Evolutionary conservation across 371 early-diverging fungal species (phyloP), one percentile per base, ranked within the genome.

Genomic region (Mucor racemosus): DNA sequence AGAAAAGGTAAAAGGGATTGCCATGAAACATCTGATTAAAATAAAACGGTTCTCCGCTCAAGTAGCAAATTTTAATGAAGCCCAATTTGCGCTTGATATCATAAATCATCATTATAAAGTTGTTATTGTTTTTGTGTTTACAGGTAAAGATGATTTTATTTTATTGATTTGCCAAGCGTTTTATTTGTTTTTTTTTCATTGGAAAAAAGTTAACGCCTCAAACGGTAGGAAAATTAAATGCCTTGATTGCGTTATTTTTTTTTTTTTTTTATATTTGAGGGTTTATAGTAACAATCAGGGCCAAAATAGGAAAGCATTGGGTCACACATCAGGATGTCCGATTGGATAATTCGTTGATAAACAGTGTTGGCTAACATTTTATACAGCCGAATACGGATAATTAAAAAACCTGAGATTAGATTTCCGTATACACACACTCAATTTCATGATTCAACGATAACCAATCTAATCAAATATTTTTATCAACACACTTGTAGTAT

Each of bases 401-500:
- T 50, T 50, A 50, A 50, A 50, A 50, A 50, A 50, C 50, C 50
- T 50, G 50, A 50, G 50, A 50, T 50, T 21, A 26, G 8, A 50
- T 50, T 21, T 50, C 14, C 15, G 8, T 17, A 44, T 17, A 17
- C 44, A n/a, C n/a, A 14, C 15, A 41, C 41, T 9, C 14, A 42
- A 50, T 50, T 50, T 50, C 44, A 44, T 44, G 44, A 17, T 26
- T 8, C 44, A 44, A 44, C 44, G 44, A 44, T 44, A 17, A 44
- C 50, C 26, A 50, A 50, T 50, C 50, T 50, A 21, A 26, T 26
- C 26, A 26, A 26, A 26, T 26, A 26, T 26, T 26, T 26, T 26
- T 26, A 26, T 26, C 26, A 1, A 3, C 3, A 26, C 3, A 26
- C 26, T 26, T 26, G 26, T 26, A 26, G 3, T 26, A 26, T 26